Conservation (phyloP, 441 rosid genomes). For the Adansonia grandidieri region DNA sequence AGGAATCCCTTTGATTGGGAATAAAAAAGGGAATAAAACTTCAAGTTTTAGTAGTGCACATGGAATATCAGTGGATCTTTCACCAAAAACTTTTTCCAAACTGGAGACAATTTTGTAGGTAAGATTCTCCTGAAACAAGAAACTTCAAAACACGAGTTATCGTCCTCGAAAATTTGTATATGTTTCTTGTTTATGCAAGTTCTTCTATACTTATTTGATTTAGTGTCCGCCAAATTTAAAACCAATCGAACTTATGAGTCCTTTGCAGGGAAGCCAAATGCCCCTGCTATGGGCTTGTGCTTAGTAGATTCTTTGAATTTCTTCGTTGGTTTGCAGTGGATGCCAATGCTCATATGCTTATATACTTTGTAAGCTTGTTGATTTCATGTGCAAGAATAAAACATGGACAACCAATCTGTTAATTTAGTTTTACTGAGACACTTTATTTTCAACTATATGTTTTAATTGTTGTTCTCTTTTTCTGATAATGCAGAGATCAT, state of each 20-base stretch:
- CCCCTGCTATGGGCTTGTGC: background rate
- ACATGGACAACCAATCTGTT: background rate
- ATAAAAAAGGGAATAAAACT: background rate
- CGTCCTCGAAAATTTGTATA: background rate
- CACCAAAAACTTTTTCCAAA: background rate
- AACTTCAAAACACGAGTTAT: background rate
- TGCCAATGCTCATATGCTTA: background rate
- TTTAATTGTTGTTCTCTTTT: background rate
- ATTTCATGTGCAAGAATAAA: slow-evolving; percentile 5
- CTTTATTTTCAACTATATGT: background rate
- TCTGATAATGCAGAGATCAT: slow-evolving; percentile 58
- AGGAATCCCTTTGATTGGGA: background rate
- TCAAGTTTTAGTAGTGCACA: background rate
- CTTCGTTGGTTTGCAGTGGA: background rate
- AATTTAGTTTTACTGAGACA: background rate
- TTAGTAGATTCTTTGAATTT: background rate
- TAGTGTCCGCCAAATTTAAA: background rate
- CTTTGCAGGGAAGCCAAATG: slow-evolving; percentile 5
- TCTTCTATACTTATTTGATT: background rate
- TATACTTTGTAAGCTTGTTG: background rate
- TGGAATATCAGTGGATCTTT: background rate
- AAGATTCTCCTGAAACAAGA: background rate
- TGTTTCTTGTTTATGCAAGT: background rate
- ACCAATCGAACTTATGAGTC: background rate
- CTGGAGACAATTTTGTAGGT: background rate